A percentile compares a stretch with the other conserved stretches of the same genome.
Conservation (phyloP, 2,329 filamentous ascomycete genomes). For the Graphilbum ipis-grandicollis region DNA sequence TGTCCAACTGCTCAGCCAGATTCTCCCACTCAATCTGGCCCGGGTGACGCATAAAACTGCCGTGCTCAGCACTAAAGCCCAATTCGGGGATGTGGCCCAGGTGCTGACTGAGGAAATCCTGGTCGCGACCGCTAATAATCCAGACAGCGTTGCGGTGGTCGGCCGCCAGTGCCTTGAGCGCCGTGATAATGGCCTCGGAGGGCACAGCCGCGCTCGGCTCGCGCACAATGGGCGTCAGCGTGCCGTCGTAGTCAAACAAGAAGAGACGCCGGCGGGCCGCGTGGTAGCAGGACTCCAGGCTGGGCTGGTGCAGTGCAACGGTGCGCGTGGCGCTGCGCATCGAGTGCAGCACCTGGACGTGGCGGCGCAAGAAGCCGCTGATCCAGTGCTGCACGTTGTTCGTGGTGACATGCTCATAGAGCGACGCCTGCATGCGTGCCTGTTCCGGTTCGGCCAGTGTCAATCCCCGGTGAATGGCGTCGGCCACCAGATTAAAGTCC, state of each 20-base stretch:
- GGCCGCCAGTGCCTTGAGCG: slow-evolving; percentile 59
- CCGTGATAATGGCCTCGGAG: slow-evolving; percentile 64
- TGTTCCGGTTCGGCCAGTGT: slow-evolving; percentile 55
- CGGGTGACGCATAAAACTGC: slow-evolving; percentile 82
- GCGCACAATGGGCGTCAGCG: slow-evolving; percentile 83
- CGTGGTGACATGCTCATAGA: slow-evolving; percentile 71
- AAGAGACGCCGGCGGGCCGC: slow-evolving; percentile 66
- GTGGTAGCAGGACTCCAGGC: slow-evolving; percentile 58
- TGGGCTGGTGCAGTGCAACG: slow-evolving; percentile 60
- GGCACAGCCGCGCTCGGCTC: slow-evolving; percentile 82
- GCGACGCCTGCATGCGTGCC: slow-evolving; percentile 48
- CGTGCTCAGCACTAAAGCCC: slow-evolving; percentile 93
- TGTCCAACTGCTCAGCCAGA: slow-evolving; percentile 68
- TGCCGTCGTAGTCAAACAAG: slow-evolving; percentile 98
- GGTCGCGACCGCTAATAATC: slow-evolving; percentile 93
- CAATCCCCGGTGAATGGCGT: slow-evolving; percentile 66
- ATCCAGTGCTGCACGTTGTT: slow-evolving; percentile 84
- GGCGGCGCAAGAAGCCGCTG: slow-evolving; percentile 56
- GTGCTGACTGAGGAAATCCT: slow-evolving; percentile 77
- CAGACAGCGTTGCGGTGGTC: slow-evolving; percentile 82
- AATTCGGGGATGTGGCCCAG: slow-evolving; percentile 80
- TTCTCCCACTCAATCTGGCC: slow-evolving; percentile 70
- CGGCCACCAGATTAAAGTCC: slow-evolving; percentile 72
- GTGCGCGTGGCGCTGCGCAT: slow-evolving; percentile 62
- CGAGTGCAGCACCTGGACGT: slow-evolving; percentile 64